Evolutionary conservation across 2,329 filamentous ascomycete species (phyloP), one percentile per base, ranked within the genome.

Genomic region (Pyrenophora tritici-repentis): DNA sequence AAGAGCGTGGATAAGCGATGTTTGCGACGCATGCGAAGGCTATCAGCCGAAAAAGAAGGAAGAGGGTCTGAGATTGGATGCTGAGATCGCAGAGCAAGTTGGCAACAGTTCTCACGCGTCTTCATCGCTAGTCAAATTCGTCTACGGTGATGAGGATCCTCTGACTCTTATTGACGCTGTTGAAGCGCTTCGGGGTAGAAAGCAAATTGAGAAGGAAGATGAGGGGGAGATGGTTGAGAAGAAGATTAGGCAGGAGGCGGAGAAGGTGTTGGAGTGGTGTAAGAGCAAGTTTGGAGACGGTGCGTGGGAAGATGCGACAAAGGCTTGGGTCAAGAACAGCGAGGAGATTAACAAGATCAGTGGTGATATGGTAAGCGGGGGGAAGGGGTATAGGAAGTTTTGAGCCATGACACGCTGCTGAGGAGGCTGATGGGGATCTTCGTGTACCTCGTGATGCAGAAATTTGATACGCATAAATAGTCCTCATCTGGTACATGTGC

Each of bases 1-100:
- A 6, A 60, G 76, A 29, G 74, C 75, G 0, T 82, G 79, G 80
- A 77, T 80, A 45, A 57, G 66, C 1, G 76, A 81, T 61, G 76
- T 82, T 9, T 42, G 33, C 4, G 67, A 59, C 47, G 55, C 33
- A 59, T 74, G 42, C 74, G 75, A 74, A 50, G 65, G 65, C 9
- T 70, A 42, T 12, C 47, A 42, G 42, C 65, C 68, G 18, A 70
- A 70, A 45, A 50, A 51, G 37, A 55, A 53, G 33, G 47, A 59
- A 0, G 34, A 56, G 32, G 46, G 51, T 1, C 41, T 67, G 55
- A 49, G 44, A 53, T 41, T 70, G 26, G 56, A 50, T 6, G 20
- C 31, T 2, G 48, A 50, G 1, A 42, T 61, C 0, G 29, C 32
- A 12, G 29, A 55, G 24, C 35, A 46, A 39, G 37, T 57, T 20